Evolutionary conservation across 306 rosid genomes (phyloP), one percentile per base, ranked within the genome.

Genomic region (Pyrus betulifolia): DNA sequence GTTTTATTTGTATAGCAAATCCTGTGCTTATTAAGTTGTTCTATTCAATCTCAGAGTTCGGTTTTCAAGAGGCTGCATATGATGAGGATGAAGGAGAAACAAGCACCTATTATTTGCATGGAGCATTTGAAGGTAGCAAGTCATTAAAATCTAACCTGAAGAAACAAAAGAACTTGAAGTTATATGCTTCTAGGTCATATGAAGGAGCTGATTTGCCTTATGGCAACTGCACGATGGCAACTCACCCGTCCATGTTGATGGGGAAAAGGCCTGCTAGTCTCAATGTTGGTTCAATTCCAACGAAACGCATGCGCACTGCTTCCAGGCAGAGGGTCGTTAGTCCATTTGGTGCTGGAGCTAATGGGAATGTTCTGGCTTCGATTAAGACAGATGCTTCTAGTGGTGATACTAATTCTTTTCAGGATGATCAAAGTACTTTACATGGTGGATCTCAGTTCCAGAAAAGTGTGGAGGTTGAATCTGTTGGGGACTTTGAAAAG

Each of bases 341-440:
- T 90, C 97, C 97, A 78, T 90, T 86, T 78, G 55, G 91, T 75
- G 80, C 71, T 68, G 81, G 89, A 73, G 84, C 82, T 83, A 57
- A 86, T 77, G 93, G 89, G 81, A 81, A 82, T 74, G 44, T 74
- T 59, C 94, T 89, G 77, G 82, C 88, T 84, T 96, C 83, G 84
- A 84, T 83, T 70, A 96, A 88, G 88, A 85, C 93, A 61, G 99
- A 96, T 80, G 99, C 97, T 87, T 96, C 98, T 27, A 96, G 99
- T 74, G 99, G 99, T 57, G 99, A 96, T 83, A 91, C 99, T 35
- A 93, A 86, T 85, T 96, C 99, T 80, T 92, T 88, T 85, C 99
- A 89, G 82, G 99, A 96, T 81, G 99, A 96, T 82, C 97, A 92
- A 85, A 91, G 91, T 86, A 88, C 93, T 74, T 82, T 91, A 78